Conservation (phyloP, 768 basidiomycete genomes). For the Boletus rubroflammeus region DNA sequence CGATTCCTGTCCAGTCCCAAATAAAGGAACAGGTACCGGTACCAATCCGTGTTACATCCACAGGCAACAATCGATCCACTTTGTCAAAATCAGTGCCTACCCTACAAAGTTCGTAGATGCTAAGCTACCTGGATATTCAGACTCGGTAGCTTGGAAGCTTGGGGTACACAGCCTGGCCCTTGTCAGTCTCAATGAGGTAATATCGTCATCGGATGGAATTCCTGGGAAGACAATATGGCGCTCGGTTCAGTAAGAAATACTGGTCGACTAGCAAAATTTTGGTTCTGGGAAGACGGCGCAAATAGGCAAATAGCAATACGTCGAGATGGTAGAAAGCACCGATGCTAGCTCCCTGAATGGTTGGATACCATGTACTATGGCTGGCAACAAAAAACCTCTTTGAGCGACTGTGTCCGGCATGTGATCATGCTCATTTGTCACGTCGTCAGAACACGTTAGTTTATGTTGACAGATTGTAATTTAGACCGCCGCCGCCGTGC, state of each 20-base stretch:
- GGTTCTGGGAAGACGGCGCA: constrained; percentile 5
- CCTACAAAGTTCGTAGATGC: not conserved
- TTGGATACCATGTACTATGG: not conserved
- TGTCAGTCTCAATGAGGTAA: not conserved
- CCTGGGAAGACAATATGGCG: not conserved
- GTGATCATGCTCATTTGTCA: constrained; percentile 1
- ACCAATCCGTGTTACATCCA: not conserved
- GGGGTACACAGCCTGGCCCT: not conserved
- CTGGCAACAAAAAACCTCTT: not conserved
- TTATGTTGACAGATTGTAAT: constrained; percentile 5
- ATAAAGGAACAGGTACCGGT: not conserved
- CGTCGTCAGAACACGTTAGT: constrained; percentile 3
- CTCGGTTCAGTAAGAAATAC: constrained; percentile 4
- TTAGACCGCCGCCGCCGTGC: constrained; percentile 1
- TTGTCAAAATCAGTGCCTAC: not conserved
- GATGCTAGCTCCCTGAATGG: not conserved
- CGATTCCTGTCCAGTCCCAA: not conserved
- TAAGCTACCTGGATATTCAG: not conserved
- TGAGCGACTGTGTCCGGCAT: not conserved
- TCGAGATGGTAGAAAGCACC: constrained; percentile 5
- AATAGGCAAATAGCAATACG: not conserved
- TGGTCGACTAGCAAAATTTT: not conserved
- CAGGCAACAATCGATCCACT: not conserved
- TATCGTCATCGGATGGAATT: constrained; percentile 1
- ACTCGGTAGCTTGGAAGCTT: not conserved